Conservation (phyloP, 176 grass and related monocot species). For the Hordeum vulgare region DNA sequence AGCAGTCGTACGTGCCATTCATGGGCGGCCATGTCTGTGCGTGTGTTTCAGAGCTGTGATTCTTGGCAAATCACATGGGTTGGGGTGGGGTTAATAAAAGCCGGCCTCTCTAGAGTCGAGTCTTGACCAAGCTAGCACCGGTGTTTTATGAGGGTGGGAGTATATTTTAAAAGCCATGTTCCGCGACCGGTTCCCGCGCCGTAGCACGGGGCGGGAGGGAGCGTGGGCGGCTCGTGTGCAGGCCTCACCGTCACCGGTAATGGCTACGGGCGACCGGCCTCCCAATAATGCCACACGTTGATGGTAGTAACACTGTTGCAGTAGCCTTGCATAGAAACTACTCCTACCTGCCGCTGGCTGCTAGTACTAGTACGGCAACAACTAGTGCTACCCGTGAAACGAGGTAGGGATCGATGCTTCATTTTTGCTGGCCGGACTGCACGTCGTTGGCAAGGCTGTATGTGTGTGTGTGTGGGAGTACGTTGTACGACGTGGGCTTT, state of each 20-base stretch:
- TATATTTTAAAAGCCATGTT: conserved; percentile 15
- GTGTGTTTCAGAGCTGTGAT: conserved; percentile 28
- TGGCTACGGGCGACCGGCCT: not conserved
- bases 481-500: not conserved
- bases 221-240: not conserved
- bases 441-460: not conserved
- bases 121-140: not conserved
- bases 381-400: not conserved
- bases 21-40: not conserved
- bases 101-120: not conserved
- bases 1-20: not conserved
- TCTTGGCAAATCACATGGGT: too few relatives aligned
- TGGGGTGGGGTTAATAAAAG: conserved; percentile 2
- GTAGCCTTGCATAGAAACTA: not conserved
- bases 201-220: not conserved
- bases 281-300: not conserved
- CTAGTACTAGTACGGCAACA: not conserved
- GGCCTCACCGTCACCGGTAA: not conserved
- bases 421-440: not conserved
- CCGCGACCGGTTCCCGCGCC: not conserved
- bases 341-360: not conserved
- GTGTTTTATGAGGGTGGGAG: not conserved
- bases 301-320: not conserved
- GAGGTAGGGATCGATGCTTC: not conserved
- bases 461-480: not conserved